Evolutionary conservation across 225 moss, liverwort and hornwort species (phyloP).

Genomic region (Pleurozium schreberi): DNA sequence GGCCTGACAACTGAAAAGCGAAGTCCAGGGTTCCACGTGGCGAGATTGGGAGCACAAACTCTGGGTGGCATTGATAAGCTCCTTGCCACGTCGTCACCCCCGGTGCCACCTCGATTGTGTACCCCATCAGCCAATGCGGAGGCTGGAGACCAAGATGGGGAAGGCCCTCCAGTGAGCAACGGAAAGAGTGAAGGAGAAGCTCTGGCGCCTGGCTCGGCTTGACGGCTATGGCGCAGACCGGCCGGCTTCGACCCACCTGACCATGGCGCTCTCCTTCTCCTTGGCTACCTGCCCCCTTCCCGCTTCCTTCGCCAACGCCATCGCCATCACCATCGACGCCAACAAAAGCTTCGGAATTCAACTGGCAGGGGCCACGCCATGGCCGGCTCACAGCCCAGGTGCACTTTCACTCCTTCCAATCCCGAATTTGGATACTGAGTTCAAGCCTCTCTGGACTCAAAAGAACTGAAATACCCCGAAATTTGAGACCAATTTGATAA

Average conservation of each 20-base stretch:
- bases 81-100: not conserved
- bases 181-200: not conserved
- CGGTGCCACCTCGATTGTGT: not conserved
- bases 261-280: conserved; percentile 25
- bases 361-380: not conserved
- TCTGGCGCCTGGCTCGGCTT: not conserved
- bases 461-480: not conserved
- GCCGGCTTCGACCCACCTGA: not conserved
- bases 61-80: not conserved
- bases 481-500: not conserved
- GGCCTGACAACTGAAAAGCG: not conserved
- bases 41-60: not conserved
- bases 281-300: not conserved
- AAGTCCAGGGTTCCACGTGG: not conserved
- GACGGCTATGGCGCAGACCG: conserved; percentile 9
- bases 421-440: not conserved
- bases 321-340: not conserved
- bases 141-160: not conserved
- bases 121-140: not conserved
- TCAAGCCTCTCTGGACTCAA: not conserved
- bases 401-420: not conserved
- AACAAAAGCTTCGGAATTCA: not conserved
- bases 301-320: not conserved
- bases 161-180: not conserved
- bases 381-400: not conserved